These are phyloP conservation scores for Diutina mesorugosa DNA, from an alignment of 1,139 yeast genomes.

Conservation along the genomic window DNA sequence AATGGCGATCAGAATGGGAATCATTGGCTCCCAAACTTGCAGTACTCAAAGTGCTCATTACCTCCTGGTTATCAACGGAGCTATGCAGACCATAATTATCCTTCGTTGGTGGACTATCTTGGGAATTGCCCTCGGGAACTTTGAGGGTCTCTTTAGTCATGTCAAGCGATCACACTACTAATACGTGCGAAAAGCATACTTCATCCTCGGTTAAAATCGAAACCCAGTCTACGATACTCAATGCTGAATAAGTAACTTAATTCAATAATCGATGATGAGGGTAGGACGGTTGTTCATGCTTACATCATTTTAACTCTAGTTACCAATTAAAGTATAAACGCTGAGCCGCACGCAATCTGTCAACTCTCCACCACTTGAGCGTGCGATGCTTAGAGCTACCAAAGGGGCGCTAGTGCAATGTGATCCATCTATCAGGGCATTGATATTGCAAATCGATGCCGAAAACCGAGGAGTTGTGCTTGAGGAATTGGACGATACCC, in stretches of 20 bases:
- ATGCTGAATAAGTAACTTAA: neutral
- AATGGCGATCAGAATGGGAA: neutral
- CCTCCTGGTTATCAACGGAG: neutral
- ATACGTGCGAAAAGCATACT: neutral
- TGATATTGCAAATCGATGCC: slow-evolving; percentile 70
- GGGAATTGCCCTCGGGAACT: neutral
- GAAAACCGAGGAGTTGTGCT: slow-evolving; percentile 56
- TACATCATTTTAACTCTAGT: too few relatives aligned
- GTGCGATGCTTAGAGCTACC: slow-evolving; percentile 29
- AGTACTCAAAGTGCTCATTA: too few relatives aligned
- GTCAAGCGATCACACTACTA: neutral
- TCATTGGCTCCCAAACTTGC: neutral
- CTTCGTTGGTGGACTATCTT: neutral
- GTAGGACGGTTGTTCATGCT: too few relatives aligned
- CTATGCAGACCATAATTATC: neutral
- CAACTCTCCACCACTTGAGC: neutral
- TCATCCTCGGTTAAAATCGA: neutral
- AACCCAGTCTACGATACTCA: neutral
- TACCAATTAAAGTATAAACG: too few relatives aligned
- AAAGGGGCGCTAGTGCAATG: slow-evolving; percentile 39
- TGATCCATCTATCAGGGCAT: slow-evolving; percentile 86
- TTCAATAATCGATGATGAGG: neutral
- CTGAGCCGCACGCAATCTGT: neutral
- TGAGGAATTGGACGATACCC: slow-evolving; percentile 82
- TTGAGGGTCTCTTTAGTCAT: neutral